Evolutionary conservation across 2,329 filamentous ascomycete genomes (phyloP), one percentile per base, ranked within the genome.

Genomic region (Nigrospora osmanthi): DNA sequence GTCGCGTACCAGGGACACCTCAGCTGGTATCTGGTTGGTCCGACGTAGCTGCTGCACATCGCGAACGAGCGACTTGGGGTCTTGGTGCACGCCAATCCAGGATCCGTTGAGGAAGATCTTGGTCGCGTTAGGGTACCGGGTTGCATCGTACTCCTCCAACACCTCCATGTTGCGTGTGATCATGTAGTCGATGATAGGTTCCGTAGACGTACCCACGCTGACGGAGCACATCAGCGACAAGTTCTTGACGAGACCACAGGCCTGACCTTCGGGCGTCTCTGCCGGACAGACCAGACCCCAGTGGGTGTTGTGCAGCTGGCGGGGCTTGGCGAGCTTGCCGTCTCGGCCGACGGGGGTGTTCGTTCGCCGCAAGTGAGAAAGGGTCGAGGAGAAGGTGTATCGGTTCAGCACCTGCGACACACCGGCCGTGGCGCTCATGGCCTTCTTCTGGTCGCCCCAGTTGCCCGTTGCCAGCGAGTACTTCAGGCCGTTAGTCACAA

Each of bases 361-460:
- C 43, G 94, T 98, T 59, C 93, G 84, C 57, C 94, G 84, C 68
- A 98, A 78, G 83, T 98, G 94, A 15, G 93, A 98, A 37, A 98
- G 70, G 0, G 91, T 97, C 35, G 94, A 98, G 14, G 93, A 83
- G 61, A 96, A 98, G 0, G 94, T 97, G 64, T 97, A 98, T 63
- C 93, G 82, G 71, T 96, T 98, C 59, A 98, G 70, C 68, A 98
- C 94, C 69, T 98, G 93, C 40, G 91, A 97, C 39, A 98, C 93
- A 75, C 93, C 94, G 39, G 93, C 93, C 52, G 94, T 97, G 1
- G 90, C 88, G 55, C 85, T 91, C 57, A 87, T 87, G 16, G 93
- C 90, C 73, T 97, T 98, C 78, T 97, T 98, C 72, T 98, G 93
- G 54, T 98, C 93, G 60, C 93, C 94, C 94, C 93, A 98, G 68